phyloP scores from a whole-genome alignment of 768 basidiomycete species.

The Cystobasidium ongulense region DNA sequence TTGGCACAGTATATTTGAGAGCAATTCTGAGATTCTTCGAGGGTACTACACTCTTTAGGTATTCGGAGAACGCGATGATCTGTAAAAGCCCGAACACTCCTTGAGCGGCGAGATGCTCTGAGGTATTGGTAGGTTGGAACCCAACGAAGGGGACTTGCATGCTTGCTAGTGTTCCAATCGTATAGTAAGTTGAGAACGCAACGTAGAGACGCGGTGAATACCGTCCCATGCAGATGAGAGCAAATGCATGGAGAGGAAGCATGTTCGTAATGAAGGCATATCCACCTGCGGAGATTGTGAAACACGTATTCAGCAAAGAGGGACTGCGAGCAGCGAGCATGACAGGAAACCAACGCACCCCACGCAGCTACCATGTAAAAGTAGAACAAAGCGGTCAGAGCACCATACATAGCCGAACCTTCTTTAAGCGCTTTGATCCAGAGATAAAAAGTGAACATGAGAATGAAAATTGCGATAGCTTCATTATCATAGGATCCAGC shows the following conservation, averaged over 20 bases:
- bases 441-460: constrained; percentile 96
- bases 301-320: background rate
- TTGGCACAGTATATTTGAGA: constrained; percentile 60
- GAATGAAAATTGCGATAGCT: constrained; percentile 97
- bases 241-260: constrained; percentile 94
- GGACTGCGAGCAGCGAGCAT: background rate
- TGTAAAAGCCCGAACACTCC: constrained; percentile 95
- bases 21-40: constrained; percentile 85
- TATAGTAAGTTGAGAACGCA: constrained; percentile 95
- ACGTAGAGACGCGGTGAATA: constrained; percentile 86
- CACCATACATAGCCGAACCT: constrained; percentile 85
- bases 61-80: constrained; percentile 83
- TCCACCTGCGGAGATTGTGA: constrained; percentile 55
- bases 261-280: constrained; percentile 99
- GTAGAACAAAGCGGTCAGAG: constrained; percentile 86
- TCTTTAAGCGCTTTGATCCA: constrained; percentile 96
- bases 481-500: constrained; percentile 99
- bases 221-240: constrained; percentile 90
- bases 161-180: constrained; percentile 88
- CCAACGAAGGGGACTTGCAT: constrained; percentile 99
- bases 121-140: constrained; percentile 94
- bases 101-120: constrained; percentile 97
- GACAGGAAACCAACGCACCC: constrained; percentile 53
- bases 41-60: constrained; percentile 78
- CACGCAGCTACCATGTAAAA: constrained; percentile 99